Percentiles rank a stretch among this genome's conserved stretches.
phyloP scores from a whole-genome alignment of 164 flowering plant species.

The Amborella trichopoda region DNA sequence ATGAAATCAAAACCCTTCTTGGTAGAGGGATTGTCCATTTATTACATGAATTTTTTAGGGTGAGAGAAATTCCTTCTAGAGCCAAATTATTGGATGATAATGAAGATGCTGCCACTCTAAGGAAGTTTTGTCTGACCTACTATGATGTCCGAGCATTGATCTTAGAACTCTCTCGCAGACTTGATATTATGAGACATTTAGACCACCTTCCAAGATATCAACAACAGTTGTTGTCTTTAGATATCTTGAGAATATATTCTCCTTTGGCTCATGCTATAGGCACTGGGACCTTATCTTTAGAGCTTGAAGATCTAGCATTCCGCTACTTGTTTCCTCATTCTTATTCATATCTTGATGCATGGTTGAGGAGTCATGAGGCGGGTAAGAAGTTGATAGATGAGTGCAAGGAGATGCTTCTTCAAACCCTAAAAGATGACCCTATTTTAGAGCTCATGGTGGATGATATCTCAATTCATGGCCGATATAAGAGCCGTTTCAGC shows the following conservation, averaged over 20 bases:
- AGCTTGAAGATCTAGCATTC: constrained; percentile 85
- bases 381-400: constrained; percentile 50
- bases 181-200: constrained; percentile 77
- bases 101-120: constrained; percentile 49
- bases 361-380: constrained; percentile 68
- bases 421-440: constrained; percentile 35
- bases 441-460: constrained; percentile 41
- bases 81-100: constrained; percentile 58
- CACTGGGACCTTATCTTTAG: constrained; percentile 37
- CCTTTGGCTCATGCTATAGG: constrained; percentile 88
- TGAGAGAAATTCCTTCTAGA: constrained; percentile 42
- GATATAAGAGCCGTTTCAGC: constrained; percentile 88
- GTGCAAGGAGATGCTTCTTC: constrained; percentile 51
- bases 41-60: constrained; percentile 61
- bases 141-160: constrained; percentile 75
- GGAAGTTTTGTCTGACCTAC: constrained; percentile 72
- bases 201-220: constrained; percentile 65
- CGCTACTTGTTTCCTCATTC: constrained; percentile 72
- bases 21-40: constrained; percentile 67
- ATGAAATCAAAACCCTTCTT: constrained; percentile 38
- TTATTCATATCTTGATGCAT: constrained; percentile 63
- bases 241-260: constrained; percentile 70
- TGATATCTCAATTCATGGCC: constrained; percentile 48
- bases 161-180: constrained; percentile 59
- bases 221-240: constrained; percentile 53